Base-by-base conservation (phyloP, 345 rosid genomes). In the Xanthoceras sorbifolium region DNA sequence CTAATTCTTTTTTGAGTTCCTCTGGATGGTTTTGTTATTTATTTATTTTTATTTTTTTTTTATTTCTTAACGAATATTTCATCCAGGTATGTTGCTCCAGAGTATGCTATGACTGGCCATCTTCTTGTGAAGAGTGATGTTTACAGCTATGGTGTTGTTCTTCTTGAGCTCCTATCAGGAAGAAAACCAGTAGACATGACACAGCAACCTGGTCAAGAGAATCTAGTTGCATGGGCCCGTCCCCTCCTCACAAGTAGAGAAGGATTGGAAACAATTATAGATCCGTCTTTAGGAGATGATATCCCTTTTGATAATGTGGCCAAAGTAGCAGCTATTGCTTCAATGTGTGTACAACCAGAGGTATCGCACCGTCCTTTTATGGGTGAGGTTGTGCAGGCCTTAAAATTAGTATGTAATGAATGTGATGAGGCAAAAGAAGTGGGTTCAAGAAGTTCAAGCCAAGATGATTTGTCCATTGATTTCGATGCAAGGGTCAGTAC, bases 81-180 rank as follows among this genome's bases (percentile, higher is more conserved):
- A 67, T 82, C 79, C 84, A 95, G 99, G 77, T 93, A 96, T 77
- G 97, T 93, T 26, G 99, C 99, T 8, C 98, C 99, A 0, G 98
- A 96, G 82, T 96, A 96, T 69, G 99, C 99, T n/a, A 92, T 96
- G 98, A 93, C 98, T 0, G 99, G 98, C 8, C 99, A 96, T 86
- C 97, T 96, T 72, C 89, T 93, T 5, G 99, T 93, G 73, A 96
- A 93, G 85, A 96, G 99, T n/a, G 99, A 96, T 61, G 99, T 96
- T 46, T 96, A 93, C 76, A 96, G 99, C 79, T 96, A 93, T n/a
- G 99, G 99, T 60, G 99, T 96, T 1, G 99, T 96, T 75, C 92
- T 96, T 75, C 93, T 96, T 2, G 99, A 96, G 92, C 97, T 96
- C 69, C 86, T 96, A 52, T 85, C 92, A 0, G 98, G 99, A 31